Conservation (phyloP, 371 early-diverging fungal genomes). For the Zancudomyces culisetae region DNA sequence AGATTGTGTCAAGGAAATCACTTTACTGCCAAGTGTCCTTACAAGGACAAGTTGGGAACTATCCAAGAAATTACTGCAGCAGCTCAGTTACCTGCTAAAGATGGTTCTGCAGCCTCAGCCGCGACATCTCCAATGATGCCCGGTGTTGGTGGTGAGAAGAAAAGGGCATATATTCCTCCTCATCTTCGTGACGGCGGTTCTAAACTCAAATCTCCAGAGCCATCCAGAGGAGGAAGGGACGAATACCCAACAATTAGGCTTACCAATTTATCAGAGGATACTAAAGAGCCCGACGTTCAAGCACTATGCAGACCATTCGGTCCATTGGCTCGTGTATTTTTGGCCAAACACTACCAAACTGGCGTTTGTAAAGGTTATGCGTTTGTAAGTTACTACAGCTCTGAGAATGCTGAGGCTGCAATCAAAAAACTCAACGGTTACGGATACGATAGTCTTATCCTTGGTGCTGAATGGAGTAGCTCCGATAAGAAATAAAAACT, state of each 20-base stretch:
- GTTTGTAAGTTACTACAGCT: conserved; percentile 69
- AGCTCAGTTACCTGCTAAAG: conserved; percentile 14
- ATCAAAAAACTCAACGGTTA: conserved; percentile 72
- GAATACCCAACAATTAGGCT: conserved; percentile 79
- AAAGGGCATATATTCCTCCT: conserved; percentile 32
- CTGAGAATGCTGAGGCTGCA: conserved; percentile 64
- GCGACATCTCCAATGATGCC: conserved; percentile 5
- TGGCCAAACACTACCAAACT: conserved; percentile 73
- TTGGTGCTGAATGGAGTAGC: conserved; percentile 73
- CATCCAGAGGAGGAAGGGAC: conserved; percentile 45
- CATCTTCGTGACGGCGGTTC: conserved; percentile 27
- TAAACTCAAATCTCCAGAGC: conserved; percentile 14
- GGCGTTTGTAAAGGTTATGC: conserved; percentile 87
- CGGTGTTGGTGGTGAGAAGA: background rate
- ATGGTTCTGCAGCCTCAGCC: conserved; percentile 14
- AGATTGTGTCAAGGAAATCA: conserved; percentile 93
- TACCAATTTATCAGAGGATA: conserved; percentile 88
- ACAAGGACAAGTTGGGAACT: conserved; percentile 79
- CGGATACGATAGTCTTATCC: conserved; percentile 86
- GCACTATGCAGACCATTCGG: conserved; percentile 80
- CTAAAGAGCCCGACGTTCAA: conserved; percentile 68
- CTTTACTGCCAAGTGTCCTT: conserved; percentile 91
- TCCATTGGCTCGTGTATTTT: conserved; percentile 49
- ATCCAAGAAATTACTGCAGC: conserved; percentile 28
- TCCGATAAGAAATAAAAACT: conserved; percentile 6